These are phyloP conservation scores for Colletotrichum destructivum DNA, from an alignment of 2,329 filamentous ascomycete species.

Conservation along the genomic window DNA sequence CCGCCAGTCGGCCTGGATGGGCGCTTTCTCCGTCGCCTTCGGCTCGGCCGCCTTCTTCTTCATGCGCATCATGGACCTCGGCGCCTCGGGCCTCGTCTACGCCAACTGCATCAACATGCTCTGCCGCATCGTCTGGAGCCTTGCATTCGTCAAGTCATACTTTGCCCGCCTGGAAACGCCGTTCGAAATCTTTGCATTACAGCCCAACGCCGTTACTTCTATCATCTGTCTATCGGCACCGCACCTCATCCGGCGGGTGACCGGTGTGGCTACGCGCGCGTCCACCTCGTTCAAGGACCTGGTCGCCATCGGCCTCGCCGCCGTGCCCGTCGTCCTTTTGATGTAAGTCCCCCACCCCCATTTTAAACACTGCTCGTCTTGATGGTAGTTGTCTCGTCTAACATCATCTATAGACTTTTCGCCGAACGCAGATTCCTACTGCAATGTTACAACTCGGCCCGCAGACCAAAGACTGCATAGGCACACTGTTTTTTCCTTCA, in stretches of 20 bases:
- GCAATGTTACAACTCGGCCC: conserved; percentile 63
- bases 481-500: background rate
- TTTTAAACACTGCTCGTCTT: background rate
- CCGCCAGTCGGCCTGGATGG: conserved; percentile 87
- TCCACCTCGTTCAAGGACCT: conserved; percentile 53
- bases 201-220: conserved; percentile 61
- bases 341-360: conserved; percentile 68
- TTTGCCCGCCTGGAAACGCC: conserved; percentile 64
- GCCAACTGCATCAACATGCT: conserved; percentile 94
- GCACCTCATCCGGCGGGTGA: conserved; percentile 54
- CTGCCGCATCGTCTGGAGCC: conserved; percentile 87
- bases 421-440: conserved; percentile 69
- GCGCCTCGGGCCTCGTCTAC: conserved; percentile 84
- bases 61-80: conserved; percentile 77
- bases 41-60: conserved; percentile 81
- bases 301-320: conserved; percentile 64
- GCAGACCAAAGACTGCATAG: conserved; percentile 45
- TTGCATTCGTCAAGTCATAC: conserved; percentile 77
- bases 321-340: conserved; percentile 66
- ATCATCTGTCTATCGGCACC: conserved; percentile 61
- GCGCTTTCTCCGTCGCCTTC: conserved; percentile 83
- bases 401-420: conserved; percentile 59
- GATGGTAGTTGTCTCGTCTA: conserved; percentile 36
- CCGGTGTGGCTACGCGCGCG: conserved; percentile 25
- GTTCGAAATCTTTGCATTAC: conserved; percentile 58